Base-by-base conservation (phyloP, 192 early-diverging fungal genomes). In the Linnemannia hyalina region DNA sequence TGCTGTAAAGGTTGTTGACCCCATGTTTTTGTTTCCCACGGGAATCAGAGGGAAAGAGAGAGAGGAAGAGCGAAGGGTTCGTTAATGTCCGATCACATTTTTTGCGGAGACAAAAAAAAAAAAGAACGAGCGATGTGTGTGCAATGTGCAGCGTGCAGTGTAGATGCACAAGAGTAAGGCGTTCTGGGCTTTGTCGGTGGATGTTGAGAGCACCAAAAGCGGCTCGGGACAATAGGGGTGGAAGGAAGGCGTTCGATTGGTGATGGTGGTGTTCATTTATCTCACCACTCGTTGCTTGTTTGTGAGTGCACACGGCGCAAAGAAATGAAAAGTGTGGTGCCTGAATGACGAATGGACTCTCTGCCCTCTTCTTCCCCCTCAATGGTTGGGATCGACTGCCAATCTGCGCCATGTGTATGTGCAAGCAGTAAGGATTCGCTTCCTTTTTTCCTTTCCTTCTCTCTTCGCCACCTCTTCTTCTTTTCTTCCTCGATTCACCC, bases 21-120 rank as follows among this genome's bases (percentile, higher is more conserved):
- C 60, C 60, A 65, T 65, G 60, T 65, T 65, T 15, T 65, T 32
- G 60, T 65, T 65, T 65, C 60, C 60, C 60, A 65, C 60, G 60
- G 60, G 60, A 65, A 11, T 10, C n/a, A 60, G 55, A 57, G 55
- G 1, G 55, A 57, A 5, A 26, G n/a, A n/a, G n/a, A n/a, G n/a
- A n/a, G n/a, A n/a, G n/a, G n/a, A n/a, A n/a, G n/a, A n/a, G n/a
- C n/a, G n/a, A n/a, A 57, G 23, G n/a, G 29, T 65, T 65, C 7
- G 60, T 65, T 32, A 65, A 65, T 65, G 60, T 65, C 60, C 60
- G 60, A 65, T 65, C 60, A 26, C 8, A 9, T 32, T 65, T 11
- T 11, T 60, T 32, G 29, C 29, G 60, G 29, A 65, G 29, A 15
- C 29, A 57, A 57, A 57, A 11, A 22, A 57, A 57, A 57, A 57